Evolutionary conservation across 768 basidiomycete genomes (phyloP).

Genomic region (Lactarius evosmus): DNA sequence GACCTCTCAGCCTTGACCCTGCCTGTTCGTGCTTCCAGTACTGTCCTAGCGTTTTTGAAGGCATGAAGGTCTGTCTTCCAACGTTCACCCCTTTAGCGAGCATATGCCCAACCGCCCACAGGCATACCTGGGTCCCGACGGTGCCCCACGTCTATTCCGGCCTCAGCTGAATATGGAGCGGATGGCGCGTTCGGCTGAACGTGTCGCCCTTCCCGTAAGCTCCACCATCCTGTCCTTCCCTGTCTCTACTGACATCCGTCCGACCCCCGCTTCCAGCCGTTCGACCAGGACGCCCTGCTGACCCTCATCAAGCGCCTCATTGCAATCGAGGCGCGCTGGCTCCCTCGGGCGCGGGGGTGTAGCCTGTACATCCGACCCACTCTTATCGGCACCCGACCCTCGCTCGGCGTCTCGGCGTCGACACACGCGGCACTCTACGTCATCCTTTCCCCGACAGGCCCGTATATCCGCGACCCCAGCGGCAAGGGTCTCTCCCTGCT

Average conservation of each 20-base stretch:
- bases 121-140: slow-evolving; percentile 72
- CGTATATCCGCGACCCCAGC: slow-evolving; percentile 40
- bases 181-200: slow-evolving; percentile 61
- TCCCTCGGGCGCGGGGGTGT: slow-evolving; percentile 68
- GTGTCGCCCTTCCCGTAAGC: slow-evolving; percentile 70
- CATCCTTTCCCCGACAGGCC: slow-evolving; percentile 63
- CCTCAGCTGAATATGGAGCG: slow-evolving; percentile 85
- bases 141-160: slow-evolving; percentile 73
- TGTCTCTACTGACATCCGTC: neutral
- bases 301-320: slow-evolving; percentile 65
- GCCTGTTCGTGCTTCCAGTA: slow-evolving; percentile 57
- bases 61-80: slow-evolving; percentile 54
- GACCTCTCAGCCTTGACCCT: slow-evolving; percentile 57
- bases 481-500: slow-evolving; percentile 38
- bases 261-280: slow-evolving; percentile 33
- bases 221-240: neutral
- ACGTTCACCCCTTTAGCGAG: neutral
- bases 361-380: slow-evolving; percentile 88
- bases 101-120: slow-evolving; percentile 29
- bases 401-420: slow-evolving; percentile 69
- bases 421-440: slow-evolving; percentile 83
- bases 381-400: slow-evolving; percentile 48
- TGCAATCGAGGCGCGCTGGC: slow-evolving; percentile 75
- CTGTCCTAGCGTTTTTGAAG: slow-evolving; percentile 57
- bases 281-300: slow-evolving; percentile 47